Base-by-base conservation (phyloP, 2,329 filamentous ascomycete genomes). In the Exophiala viscosa region DNA sequence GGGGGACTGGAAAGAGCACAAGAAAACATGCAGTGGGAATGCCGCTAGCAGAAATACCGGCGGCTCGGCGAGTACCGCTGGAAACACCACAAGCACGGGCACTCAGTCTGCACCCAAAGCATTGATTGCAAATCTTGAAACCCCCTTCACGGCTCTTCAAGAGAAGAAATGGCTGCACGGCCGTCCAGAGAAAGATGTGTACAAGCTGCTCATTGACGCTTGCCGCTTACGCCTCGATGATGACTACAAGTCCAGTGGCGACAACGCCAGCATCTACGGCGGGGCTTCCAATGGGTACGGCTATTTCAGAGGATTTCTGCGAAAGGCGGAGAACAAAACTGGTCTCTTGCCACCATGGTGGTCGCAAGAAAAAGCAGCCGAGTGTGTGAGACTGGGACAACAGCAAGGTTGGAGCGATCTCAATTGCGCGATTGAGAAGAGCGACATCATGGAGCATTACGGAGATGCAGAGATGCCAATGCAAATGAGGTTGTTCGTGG, bases 401-500 rank as follows among this genome's bases (percentile, higher is more conserved):
- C 9, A 13, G 8, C 15, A 9, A 4, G 18, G 31, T 23, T 45
- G 43, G 45, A 38, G 50, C 17, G 14, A 23, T 11, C 14, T 49
- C 32, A 34, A 44, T 18, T 40, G 15, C 40, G 46, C 49, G 7
- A 36, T 53, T 23, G 45, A 47, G 32, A 58, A 58, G 38, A 17
- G 31, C 23, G 52, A 55, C 40, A 33, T 77, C 18, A 66, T 69
- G 2, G 66, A 73, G 15, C 68, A 73, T 45, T 80, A 80, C 40
- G 68, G 69, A 1, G 70, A 79, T 43, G 2, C 46, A 1, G 58
- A 57, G 1, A 76, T 79, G 51, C 71, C 76, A 2, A 77, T 78
- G 74, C 74, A 80, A 66, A 62, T 80, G 47, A 69, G 76, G 13
- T 73, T 80, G 70, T 64, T 80, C n/a, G 72, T 65, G 3, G 74